Evolutionary conservation across 306 rosid species (phyloP), one percentile per base, ranked within the genome.

Genomic region (Adenanthera pavonina): DNA sequence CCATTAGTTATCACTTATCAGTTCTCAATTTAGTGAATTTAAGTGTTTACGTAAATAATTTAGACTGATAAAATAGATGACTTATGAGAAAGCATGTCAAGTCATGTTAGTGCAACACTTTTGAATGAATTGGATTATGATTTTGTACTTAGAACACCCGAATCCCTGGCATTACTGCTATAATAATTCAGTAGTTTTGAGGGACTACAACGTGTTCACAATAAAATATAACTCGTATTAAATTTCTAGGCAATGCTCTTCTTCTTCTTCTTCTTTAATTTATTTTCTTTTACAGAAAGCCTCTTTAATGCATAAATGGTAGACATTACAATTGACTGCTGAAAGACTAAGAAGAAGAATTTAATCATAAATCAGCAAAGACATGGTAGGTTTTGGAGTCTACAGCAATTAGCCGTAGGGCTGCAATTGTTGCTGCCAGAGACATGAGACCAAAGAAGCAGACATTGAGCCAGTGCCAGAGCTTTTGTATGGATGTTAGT

Each of bases 391-490:
- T 81, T 89, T 91, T 95, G 85, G 98, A 95, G 84, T 95, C 97
- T 14, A 92, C 92, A 1, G 90, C 75, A 38, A 95, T 93, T 48
- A 92, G 97, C 76, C 97, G 86, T 53, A 95, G 30, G 78, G 99
- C 93, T 8, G 99, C 84, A 77, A 93, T 40, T 19, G 94, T 80
- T 65, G 98, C 97, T n/a, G 88, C 91, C 40, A 83, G 7, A 13
- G 97, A 89, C 94, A 84, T 36, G 46, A 82, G 35, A 77, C 89
- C 71, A 59, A 95, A 95, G 97, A 92, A 86, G 35, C 65, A 9
- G 62, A 95, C 92, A 84, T 93, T 95, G 75, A 87, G 15, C 99
- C 96, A 92, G 79, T 93, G 99, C 98, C 99, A 93, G 5, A 86
- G 54, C 87, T 85, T 86, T 59, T 91, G 93, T 1, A 41, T 4